These are phyloP conservation scores for Paracoccidioides brasiliensis DNA, from an alignment of 2,329 filamentous ascomycete species.

Conservation along the genomic window DNA sequence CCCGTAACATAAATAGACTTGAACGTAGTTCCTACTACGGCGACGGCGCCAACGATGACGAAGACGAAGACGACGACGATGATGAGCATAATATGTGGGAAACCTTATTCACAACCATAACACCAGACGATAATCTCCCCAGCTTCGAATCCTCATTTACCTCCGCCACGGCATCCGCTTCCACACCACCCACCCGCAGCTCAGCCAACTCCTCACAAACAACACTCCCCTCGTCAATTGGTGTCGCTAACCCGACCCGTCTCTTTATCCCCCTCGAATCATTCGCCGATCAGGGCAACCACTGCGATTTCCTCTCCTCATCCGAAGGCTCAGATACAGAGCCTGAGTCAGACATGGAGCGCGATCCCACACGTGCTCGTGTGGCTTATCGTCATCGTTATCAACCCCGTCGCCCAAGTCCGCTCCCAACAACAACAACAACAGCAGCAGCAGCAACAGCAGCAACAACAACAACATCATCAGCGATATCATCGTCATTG, in stretches of 20 bases:
- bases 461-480: neutral
- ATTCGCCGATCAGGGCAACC: conserved; percentile 3
- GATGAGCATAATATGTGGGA: conserved; percentile 56
- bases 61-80: conserved; percentile 21
- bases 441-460: neutral
- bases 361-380: conserved; percentile 2
- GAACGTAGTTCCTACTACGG: conserved; percentile 20
- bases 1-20: conserved; percentile 50
- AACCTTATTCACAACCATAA: conserved; percentile 64
- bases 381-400: neutral
- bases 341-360: conserved; percentile 12
- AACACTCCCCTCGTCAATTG: conserved; percentile 16
- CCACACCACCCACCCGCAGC: conserved; percentile 20
- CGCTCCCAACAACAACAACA: neutral
- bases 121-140: conserved; percentile 67
- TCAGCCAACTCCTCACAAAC: conserved; percentile 34
- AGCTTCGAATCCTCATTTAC: conserved; percentile 74
- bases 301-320: conserved; percentile 6
- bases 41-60: neutral
- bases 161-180: conserved; percentile 34
- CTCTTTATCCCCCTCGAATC: conserved; percentile 8
- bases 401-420: neutral
- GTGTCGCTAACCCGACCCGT: conserved; percentile 8
- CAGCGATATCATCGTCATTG: neutral
- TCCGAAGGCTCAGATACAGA: conserved; percentile 18